Evolutionary conservation across 768 basidiomycete species (phyloP).

Genomic region (Naganishia friedmannii): DNA sequence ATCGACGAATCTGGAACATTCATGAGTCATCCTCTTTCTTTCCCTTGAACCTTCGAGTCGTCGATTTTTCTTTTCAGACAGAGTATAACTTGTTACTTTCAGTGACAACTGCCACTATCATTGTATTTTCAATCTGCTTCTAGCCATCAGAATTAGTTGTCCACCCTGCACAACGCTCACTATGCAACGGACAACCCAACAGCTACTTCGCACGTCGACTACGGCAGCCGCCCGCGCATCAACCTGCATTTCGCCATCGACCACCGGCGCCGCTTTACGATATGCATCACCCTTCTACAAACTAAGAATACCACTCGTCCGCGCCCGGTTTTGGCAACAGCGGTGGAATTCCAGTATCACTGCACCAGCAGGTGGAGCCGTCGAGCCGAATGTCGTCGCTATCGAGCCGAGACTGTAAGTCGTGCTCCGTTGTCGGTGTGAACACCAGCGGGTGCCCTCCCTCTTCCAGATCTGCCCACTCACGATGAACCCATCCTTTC

Average conservation of each 20-base stretch:
- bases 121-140: too few species aligned
- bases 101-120: too few species aligned
- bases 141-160: too few species aligned
- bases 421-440: too few species aligned
- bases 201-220: neutral
- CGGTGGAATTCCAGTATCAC: conserved; percentile 16
- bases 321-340: neutral
- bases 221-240: neutral
- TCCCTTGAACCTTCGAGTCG: neutral
- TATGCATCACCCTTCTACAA: neutral
- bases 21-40: conserved; percentile 5
- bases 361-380: neutral
- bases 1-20: conserved; percentile 25
- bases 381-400: neutral
- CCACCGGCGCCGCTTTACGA: neutral
- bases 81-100: too few species aligned
- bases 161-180: neutral
- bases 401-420: conserved; percentile 20
- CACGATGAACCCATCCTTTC: neutral
- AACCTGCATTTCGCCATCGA: neutral
- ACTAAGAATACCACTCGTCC: neutral
- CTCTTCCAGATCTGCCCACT: too few species aligned
- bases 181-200: conserved; percentile 14
- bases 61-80: conserved; percentile 1
- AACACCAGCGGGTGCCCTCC: too few species aligned